Evolutionary conservation across 257 asterid species (phyloP).

Genomic region (Rubia yunnanensis): DNA sequence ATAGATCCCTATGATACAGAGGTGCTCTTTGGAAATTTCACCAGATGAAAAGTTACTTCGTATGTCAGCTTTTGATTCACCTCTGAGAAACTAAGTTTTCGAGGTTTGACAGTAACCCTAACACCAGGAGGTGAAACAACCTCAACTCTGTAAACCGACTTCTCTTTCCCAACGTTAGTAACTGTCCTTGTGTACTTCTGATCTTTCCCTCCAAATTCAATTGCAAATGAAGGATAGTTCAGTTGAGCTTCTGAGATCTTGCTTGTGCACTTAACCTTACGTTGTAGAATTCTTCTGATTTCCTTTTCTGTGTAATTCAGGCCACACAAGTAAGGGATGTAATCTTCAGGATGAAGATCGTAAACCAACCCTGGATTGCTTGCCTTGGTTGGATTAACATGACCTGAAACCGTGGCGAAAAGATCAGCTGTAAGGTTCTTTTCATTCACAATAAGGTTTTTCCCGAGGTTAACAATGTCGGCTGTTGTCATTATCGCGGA

Average conservation of each 20-base stretch:
- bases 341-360: background rate
- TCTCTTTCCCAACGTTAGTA: conserved; percentile 6
- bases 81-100: background rate
- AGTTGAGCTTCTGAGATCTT: background rate
- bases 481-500: conserved; percentile 5
- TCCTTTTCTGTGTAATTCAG: background rate
- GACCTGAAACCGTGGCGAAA: background rate
- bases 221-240: conserved; percentile 7
- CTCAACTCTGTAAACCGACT: background rate
- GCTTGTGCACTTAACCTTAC: background rate
- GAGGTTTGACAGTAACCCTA: background rate
- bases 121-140: conserved; percentile 1
- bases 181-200: conserved; percentile 8
- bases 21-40: background rate
- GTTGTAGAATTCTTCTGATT: background rate
- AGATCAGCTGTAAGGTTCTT: background rate
- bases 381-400: conserved; percentile 2
- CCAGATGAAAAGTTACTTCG: background rate
- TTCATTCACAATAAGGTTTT: background rate
- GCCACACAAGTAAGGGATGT: conserved; percentile 4
- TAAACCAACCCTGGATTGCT: conserved; percentile 3
- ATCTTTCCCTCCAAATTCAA: background rate
- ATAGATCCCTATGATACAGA: conserved; percentile 1
- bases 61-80: conserved; percentile 6
- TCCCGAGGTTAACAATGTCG: background rate